Evolutionary conservation across 306 rosid genomes (phyloP).

Genomic region (Alnus glutinosa): DNA sequence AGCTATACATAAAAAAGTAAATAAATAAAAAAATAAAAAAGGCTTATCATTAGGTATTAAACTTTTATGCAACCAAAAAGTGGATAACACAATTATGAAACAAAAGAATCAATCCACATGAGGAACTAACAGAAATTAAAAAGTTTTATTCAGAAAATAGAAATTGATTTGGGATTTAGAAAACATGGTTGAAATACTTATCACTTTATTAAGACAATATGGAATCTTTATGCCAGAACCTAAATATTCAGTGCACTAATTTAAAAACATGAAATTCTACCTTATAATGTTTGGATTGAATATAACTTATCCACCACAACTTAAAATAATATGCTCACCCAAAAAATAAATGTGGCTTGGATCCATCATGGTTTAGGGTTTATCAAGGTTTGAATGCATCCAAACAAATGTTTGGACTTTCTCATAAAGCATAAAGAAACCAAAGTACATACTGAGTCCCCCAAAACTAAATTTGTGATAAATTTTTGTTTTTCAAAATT

Average conservation of each 20-base stretch:
- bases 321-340: background rate
- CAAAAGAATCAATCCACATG: no score
- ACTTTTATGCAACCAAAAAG: no score
- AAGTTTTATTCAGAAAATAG: no score
- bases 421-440: background rate
- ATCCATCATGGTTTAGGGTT: background rate
- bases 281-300: background rate
- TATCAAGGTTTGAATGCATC: background rate
- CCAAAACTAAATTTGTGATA: no score
- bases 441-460: background rate
- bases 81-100: no score
- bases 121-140: no score
- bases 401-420: background rate
- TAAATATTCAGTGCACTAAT: background rate
- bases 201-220: background rate
- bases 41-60: background rate
- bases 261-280: background rate
- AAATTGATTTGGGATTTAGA: no score
- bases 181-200: background rate
- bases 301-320: background rate
- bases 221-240: background rate
- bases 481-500: no score
- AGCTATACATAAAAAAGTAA: slow-evolving; percentile 32
- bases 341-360: no score
- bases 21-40: background rate